A percentile compares a stretch with the other conserved stretches of the same genome.
phyloP scores from a whole-genome alignment of 768 basidiomycete genomes.

The Pholiota molesta region DNA sequence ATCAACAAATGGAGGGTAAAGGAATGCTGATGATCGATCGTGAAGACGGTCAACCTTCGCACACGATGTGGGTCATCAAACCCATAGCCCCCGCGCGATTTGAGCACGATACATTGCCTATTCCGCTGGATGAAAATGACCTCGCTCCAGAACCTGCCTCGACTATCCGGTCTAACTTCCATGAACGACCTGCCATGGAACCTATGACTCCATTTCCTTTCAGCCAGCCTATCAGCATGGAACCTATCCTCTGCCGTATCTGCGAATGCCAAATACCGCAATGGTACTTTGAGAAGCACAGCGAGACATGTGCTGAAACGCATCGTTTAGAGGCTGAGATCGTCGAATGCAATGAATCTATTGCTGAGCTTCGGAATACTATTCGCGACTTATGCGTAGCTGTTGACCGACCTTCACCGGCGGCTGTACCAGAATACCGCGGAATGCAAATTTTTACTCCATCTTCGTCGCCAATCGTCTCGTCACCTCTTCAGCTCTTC shows the following conservation, averaged over 20 bases:
- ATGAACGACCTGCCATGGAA: constrained; percentile 39
- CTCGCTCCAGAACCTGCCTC: constrained; percentile 45
- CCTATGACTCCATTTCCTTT: constrained; percentile 76
- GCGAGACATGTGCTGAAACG: constrained; percentile 96
- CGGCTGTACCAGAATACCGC: constrained; percentile 75
- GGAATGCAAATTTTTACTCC: constrained; percentile 85
- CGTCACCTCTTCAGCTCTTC: constrained; percentile 79
- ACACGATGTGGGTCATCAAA: constrained; percentile 98
- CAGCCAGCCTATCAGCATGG: constrained; percentile 74
- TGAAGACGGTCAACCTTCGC: constrained; percentile 82
- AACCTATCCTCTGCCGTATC: constrained; percentile 92
- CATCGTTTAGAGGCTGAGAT: constrained; percentile 97
- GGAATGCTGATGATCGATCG: constrained; percentile 99
- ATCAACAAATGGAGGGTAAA: constrained; percentile 93
- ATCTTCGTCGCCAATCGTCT: constrained; percentile 68
- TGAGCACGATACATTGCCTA: constrained; percentile 65
- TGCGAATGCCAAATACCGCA: constrained; percentile 96
- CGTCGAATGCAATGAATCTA: constrained; percentile 89
- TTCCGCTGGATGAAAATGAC: constrained; percentile 56
- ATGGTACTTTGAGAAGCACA: constrained; percentile 99
- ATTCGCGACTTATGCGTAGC: constrained; percentile 77
- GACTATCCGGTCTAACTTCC: constrained; percentile 39
- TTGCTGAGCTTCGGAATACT: constrained; percentile 83
- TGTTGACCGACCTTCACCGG: constrained; percentile 75
- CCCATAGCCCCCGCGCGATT: constrained; percentile 74